Conservation (phyloP, 495 filamentous ascomycete species). For the Endocarpon pusillum region DNA sequence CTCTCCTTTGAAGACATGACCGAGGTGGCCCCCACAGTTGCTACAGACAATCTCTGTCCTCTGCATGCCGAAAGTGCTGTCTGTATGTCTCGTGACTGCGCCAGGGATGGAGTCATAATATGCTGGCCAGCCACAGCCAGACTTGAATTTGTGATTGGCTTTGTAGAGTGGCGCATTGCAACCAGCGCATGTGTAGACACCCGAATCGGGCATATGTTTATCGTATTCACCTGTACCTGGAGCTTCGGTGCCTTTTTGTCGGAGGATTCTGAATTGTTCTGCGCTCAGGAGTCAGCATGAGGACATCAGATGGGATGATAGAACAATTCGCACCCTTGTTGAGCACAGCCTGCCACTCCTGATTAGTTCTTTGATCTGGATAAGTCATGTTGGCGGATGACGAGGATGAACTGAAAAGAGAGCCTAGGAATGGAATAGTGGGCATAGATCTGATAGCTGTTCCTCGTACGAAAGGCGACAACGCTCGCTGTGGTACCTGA, state of each 20-base stretch:
- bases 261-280: slow-evolving; percentile 91
- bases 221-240: slow-evolving; percentile 69
- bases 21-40: slow-evolving; percentile 89
- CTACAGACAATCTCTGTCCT: slow-evolving; percentile 85
- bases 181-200: slow-evolving; percentile 71
- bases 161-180: slow-evolving; percentile 81
- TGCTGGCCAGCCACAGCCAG: slow-evolving; percentile 92
- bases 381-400: slow-evolving; percentile 48
- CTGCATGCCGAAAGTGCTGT: slow-evolving; percentile 62
- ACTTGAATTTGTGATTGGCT: slow-evolving; percentile 84
- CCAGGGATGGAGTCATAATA: slow-evolving; percentile 90
- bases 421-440: slow-evolving; percentile 57
- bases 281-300: neutral
- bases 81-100: slow-evolving; percentile 65
- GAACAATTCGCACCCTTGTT: slow-evolving; percentile 39
- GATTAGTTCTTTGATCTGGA: slow-evolving; percentile 59
- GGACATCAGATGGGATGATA: neutral
- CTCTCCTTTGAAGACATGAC: slow-evolving; percentile 96
- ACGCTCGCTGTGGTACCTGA: slow-evolving; percentile 13
- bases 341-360: slow-evolving; percentile 79
- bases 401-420: slow-evolving; percentile 51
- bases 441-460: slow-evolving; percentile 41
- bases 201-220: slow-evolving; percentile 56
- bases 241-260: slow-evolving; percentile 78
- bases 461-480: slow-evolving; percentile 19